A percentile compares a stretch with the other conserved stretches of the same genome.
Conservation (phyloP, 2,329 filamentous ascomycete genomes). For the Xylariaceae sp. region DNA sequence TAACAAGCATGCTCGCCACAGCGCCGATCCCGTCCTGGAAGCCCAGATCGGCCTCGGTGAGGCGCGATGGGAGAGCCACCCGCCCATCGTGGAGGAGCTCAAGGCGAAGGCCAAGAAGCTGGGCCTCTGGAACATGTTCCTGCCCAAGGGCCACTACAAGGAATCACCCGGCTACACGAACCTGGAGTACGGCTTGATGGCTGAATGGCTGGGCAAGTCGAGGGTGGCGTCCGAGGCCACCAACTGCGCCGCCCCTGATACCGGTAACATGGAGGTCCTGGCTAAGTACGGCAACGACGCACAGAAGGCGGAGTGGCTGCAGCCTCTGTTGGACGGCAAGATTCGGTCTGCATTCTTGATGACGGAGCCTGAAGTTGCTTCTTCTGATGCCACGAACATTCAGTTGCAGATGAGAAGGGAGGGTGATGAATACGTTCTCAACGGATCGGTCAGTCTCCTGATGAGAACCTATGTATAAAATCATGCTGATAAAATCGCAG, state of each 20-base stretch:
- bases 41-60: conserved; percentile 75
- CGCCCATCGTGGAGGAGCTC: conserved; percentile 77
- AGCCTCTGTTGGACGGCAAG: conserved; percentile 73
- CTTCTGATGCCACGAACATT: conserved; percentile 90
- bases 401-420: conserved; percentile 75
- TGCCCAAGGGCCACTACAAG: conserved; percentile 90
- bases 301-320: conserved; percentile 80
- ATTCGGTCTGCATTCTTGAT: conserved; percentile 89
- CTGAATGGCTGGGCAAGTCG: conserved; percentile 88
- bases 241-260: conserved; percentile 88
- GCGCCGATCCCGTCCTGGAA: conserved; percentile 71
- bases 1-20: conserved; percentile 31
- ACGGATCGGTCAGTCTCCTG: conserved; percentile 61
- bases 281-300: conserved; percentile 84
- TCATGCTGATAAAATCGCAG: conserved; percentile 37
- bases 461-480: neutral
- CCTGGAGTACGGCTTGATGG: conserved; percentile 96
- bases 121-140: conserved; percentile 97
- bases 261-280: conserved; percentile 92
- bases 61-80: conserved; percentile 74
- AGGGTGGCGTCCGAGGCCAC: conserved; percentile 76
- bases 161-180: conserved; percentile 93
- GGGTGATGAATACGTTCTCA: conserved; percentile 84
- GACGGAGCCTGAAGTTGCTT: conserved; percentile 86
- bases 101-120: conserved; percentile 77